Conservation (phyloP, 345 rosid species). For the Melaleuca quinquenervia region DNA sequence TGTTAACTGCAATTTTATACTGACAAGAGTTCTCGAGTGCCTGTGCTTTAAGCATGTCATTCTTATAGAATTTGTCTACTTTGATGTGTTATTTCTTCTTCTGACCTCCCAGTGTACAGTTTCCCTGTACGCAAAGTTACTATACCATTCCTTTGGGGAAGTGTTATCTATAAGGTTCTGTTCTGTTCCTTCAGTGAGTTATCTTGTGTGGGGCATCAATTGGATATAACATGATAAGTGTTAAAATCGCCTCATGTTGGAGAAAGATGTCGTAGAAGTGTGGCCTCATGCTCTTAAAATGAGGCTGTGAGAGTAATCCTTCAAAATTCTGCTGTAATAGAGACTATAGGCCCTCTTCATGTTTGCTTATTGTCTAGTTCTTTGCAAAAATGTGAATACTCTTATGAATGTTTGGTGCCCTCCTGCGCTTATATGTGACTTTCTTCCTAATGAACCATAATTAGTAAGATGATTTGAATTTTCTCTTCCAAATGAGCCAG, state of each 20-base stretch:
- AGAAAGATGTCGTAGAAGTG: background rate
- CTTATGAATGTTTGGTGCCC: background rate
- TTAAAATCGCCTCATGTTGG: background rate
- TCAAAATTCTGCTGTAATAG: background rate
- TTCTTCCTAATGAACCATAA: background rate
- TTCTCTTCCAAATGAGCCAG: background rate
- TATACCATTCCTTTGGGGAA: background rate
- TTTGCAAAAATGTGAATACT: background rate
- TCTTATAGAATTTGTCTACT: background rate
- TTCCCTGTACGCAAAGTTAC: background rate
- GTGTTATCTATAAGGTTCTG: background rate
- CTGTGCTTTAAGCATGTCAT: background rate
- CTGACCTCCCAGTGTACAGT: background rate
- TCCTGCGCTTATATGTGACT: background rate
- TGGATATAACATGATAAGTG: background rate
- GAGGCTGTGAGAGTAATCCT: background rate
- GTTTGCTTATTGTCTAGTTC: background rate
- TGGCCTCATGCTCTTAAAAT: background rate
- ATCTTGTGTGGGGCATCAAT: background rate
- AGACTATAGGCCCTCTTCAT: background rate
- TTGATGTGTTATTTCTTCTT: background rate
- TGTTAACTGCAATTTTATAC: background rate
- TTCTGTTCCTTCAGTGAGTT: background rate
- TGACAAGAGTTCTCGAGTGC: background rate
- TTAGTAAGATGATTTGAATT: background rate